Conservation (phyloP, 148 eudicot species). For the Selenicereus undatus region DNA sequence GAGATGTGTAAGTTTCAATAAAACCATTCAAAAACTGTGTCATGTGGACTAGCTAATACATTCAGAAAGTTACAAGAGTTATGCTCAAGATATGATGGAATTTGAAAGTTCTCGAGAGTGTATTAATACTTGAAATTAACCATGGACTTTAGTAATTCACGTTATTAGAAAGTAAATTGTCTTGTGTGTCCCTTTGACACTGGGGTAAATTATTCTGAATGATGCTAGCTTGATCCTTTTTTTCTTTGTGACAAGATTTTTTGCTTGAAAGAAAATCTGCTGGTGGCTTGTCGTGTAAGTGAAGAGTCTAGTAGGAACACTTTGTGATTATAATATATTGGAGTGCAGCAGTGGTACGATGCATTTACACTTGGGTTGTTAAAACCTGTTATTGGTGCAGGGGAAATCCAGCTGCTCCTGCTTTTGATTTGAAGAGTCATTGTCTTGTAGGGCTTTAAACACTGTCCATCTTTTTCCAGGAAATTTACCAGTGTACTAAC, state of each 20-base stretch:
- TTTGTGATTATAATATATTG: background rate
- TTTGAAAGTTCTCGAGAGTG: too few relatives aligned
- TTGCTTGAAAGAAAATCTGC: background rate
- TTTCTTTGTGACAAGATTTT: too few relatives aligned
- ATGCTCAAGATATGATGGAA: background rate
- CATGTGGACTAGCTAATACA: background rate
- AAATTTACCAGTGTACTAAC: constrained; percentile 16
- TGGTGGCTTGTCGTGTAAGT: background rate
- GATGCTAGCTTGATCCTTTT: background rate
- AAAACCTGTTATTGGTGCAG: constrained; percentile 25
- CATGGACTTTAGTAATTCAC: too few relatives aligned
- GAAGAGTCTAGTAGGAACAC: background rate
- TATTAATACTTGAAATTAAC: too few relatives aligned
- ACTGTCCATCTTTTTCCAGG: constrained; percentile 24
- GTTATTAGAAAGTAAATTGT: background rate
- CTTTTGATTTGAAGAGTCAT: constrained; percentile 23
- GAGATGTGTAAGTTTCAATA: background rate
- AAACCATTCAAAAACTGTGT: background rate
- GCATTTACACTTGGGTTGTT: constrained; percentile 11
- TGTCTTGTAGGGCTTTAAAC: constrained; percentile 17
- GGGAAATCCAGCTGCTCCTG: constrained; percentile 29
- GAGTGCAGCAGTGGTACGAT: background rate
- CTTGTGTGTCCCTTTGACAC: background rate
- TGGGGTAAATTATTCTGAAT: background rate
- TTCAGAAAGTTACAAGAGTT: too few relatives aligned